phyloP scores from a whole-genome alignment of 2,329 filamentous ascomycete genomes.

The Alternaria brassicae region DNA sequence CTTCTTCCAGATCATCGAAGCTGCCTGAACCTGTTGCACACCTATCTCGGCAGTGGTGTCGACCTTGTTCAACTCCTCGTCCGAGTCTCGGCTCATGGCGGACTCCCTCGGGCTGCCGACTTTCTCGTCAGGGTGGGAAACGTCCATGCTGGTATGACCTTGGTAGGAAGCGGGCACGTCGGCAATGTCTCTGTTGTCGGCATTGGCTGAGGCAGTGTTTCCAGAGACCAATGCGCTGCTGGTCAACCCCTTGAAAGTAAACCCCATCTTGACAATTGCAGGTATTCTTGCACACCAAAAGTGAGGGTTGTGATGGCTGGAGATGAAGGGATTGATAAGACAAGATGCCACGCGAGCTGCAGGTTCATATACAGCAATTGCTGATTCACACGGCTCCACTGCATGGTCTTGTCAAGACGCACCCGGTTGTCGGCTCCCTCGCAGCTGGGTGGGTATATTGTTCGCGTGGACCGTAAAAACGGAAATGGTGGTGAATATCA shows the following conservation, averaged over 20 bases:
- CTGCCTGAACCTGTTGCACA: slow-evolving; percentile 41
- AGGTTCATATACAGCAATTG: slow-evolving; percentile 29
- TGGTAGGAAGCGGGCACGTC: slow-evolving; percentile 39
- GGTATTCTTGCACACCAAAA: slow-evolving; percentile 6
- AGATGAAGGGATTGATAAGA: slow-evolving; percentile 39
- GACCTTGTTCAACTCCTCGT: slow-evolving; percentile 43
- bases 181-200: slow-evolving; percentile 35
- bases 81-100: slow-evolving; percentile 23
- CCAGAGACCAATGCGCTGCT: slow-evolving; percentile 35
- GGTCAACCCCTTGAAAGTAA: slow-evolving; percentile 43
- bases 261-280: slow-evolving; percentile 33
- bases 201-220: slow-evolving; percentile 17
- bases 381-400: slow-evolving; percentile 18
- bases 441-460: slow-evolving; percentile 17
- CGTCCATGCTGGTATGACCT: slow-evolving; percentile 39
- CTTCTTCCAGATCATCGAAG: slow-evolving; percentile 39
- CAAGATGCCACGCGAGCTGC: slow-evolving; percentile 20
- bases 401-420: slow-evolving; percentile 10
- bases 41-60: slow-evolving; percentile 39
- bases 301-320: slow-evolving; percentile 3
- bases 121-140: slow-evolving; percentile 36
- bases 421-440: slow-evolving; percentile 21
- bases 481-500: slow-evolving; percentile 16
- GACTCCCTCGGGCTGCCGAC: slow-evolving; percentile 29
- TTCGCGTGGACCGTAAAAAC: slow-evolving; percentile 12